Base-by-base conservation (phyloP, 2,329 filamentous ascomycete species). In the Diplodia corticola region DNA sequence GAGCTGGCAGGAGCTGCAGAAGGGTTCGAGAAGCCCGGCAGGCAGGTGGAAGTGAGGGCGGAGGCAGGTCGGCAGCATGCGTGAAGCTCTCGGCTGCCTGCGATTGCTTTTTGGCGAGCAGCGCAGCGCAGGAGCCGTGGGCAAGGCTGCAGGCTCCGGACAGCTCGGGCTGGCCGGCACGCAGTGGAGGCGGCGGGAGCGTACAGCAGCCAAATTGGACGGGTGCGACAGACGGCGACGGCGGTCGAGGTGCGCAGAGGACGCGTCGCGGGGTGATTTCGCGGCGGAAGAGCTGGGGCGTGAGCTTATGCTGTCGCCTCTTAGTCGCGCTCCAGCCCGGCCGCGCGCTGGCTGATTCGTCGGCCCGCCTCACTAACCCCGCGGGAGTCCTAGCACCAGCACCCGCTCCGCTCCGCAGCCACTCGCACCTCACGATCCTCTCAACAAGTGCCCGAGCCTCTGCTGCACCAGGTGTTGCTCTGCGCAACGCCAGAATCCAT, bases 61-160 rank as follows among this genome's bases (percentile, higher is more conserved):
- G 55, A 20, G 44, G 37, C 54, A 46, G 37, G 17, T 51, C 63
- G 50, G 63, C 63, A 64, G 55, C 64, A 61, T 66, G 49, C 55
- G 64, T 66, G 64, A 66, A 66, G 64, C 64, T 66, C 54, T 59
- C 54, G 64, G 64, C 54, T 50, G 64, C 53, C 64, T 65, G 30
- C 64, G 53, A 65, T 65, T 65, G 63, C 37, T 55, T 65, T 37
- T 65, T 54, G 30, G 51, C 26, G 37, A 57, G 51, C 51, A 22
- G 33, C 33, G 49, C 24, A 37, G 51, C 50, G 50, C 28, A 65
- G 51, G 50, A 20, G 63, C 37, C 12, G 37, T 20, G 22, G n/a
- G 63, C 40, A 28, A 57, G 44, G 51, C 51, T 46, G 51, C 50
- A 55, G 40, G 51, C 35, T 17, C 17, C 37, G 44, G 17, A 35